A percentile compares a stretch with the other conserved stretches of the same genome.
phyloP scores from a whole-genome alignment of 139 green algal genomes.

The Chlamydomonas schloesseri region DNA sequence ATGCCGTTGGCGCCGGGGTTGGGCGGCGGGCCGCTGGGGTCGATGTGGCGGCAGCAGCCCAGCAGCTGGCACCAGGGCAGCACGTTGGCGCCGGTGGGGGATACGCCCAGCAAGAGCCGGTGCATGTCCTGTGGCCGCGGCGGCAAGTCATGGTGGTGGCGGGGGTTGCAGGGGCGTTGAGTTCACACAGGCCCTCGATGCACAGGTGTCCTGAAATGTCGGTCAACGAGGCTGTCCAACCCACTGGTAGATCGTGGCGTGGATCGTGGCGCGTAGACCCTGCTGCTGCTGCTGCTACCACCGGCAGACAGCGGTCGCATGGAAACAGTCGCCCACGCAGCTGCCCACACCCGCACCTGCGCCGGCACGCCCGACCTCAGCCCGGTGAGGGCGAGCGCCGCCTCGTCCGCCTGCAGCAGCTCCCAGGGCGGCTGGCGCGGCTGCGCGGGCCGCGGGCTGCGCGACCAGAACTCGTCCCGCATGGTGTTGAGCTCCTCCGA shows the following conservation, averaged over 20 bases:
- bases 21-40: constrained; percentile 33
- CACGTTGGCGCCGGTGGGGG: constrained; percentile 32
- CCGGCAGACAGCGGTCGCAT: no score
- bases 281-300: no score
- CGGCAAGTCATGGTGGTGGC: no score
- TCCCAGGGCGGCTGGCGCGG: constrained; percentile 44
- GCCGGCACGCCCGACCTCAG: constrained; percentile 30
- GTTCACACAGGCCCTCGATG: no score
- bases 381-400: constrained; percentile 5
- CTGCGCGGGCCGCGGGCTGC: constrained; percentile 40
- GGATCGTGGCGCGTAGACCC: no score
- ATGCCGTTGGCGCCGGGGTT: background rate
- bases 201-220: no score
- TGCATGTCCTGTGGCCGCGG: constrained; percentile 37
- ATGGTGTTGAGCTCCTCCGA: constrained; percentile 27
- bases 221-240: no score
- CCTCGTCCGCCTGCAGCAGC: constrained; percentile 41
- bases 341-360: constrained; percentile 17
- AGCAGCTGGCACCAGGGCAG: constrained; percentile 48
- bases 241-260: no score
- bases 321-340: no score
- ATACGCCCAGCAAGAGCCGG: constrained; percentile 42
- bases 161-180: no score
- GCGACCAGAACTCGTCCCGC: constrained; percentile 20
- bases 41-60: constrained; percentile 35